Evolutionary conservation across 139 green algal species (phyloP).

Genomic region (Picochlorum sp.): DNA sequence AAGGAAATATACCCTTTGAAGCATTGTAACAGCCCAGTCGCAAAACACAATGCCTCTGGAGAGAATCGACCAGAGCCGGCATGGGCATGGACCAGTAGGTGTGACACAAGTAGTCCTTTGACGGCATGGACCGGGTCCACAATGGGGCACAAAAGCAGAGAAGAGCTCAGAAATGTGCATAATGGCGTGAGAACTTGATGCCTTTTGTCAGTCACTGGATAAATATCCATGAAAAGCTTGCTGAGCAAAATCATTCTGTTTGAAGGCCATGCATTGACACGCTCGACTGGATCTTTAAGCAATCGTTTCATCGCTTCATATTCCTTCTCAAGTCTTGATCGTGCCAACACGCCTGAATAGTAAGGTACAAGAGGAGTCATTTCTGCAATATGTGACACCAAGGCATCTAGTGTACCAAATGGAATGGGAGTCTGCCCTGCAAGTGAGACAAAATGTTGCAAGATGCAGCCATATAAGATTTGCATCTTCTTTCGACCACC

Average conservation of each 20-base stretch:
- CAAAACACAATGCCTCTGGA: slow-evolving; percentile 59
- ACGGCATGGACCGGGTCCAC: slow-evolving; percentile 25
- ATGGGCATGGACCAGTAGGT: slow-evolving; percentile 35
- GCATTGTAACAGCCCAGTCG: slow-evolving; percentile 29
- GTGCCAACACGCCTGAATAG: slow-evolving; percentile 78
- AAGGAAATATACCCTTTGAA: not conserved
- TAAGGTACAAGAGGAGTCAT: slow-evolving; percentile 65
- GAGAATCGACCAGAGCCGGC: slow-evolving; percentile 36
- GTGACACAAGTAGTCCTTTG: slow-evolving; percentile 27
- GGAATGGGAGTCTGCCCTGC: slow-evolving; percentile 47
- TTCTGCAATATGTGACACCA: slow-evolving; percentile 51
- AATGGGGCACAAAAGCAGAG: slow-evolving; percentile 46
- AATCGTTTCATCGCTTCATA: slow-evolving; percentile 27
- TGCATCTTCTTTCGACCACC: slow-evolving; percentile 71
- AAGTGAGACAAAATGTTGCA: slow-evolving; percentile 83
- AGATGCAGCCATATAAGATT: slow-evolving; percentile 77
- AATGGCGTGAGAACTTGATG: slow-evolving; percentile 77
- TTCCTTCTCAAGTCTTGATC: slow-evolving; percentile 53
- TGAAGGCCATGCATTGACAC: slow-evolving; percentile 26
- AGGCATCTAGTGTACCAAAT: slow-evolving; percentile 52
- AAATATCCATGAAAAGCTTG: slow-evolving; percentile 72
- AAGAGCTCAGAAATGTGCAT: slow-evolving; percentile 44
- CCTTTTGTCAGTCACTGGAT: slow-evolving; percentile 66
- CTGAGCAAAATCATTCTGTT: slow-evolving; percentile 67
- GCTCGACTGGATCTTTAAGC: slow-evolving; percentile 20